Base-by-base conservation (phyloP, 2,329 filamentous ascomycete species). In the Colletotrichum somersetense region DNA sequence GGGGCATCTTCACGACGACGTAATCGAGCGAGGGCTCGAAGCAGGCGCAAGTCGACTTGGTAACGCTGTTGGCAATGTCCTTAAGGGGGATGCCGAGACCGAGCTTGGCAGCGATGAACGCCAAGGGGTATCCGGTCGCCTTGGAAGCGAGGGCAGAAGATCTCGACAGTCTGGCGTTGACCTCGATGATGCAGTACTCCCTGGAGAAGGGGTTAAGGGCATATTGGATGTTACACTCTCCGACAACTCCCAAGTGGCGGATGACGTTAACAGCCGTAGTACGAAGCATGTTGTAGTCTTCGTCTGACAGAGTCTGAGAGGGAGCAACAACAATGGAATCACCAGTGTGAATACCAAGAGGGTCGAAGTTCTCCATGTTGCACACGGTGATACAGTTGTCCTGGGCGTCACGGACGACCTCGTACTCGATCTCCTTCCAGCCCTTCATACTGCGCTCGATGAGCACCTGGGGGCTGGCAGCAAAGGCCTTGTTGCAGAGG, bases 321-420 rank as follows among this genome's bases (percentile, higher is more conserved):
- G 96, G 96, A 11, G 96, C 96, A 58, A 99, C 96, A 64, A 99
- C 96, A 76, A 99, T 98, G 16, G 96, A 98, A 81, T 99, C 96
- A 81, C 96, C 96, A 3, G 96, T 99, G 80, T 98, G 96, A 74
- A 98, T 98, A 78, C 96, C 96, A 1, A 99, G 91, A 67, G 96
- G 96, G 81, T 99, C 96, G 79, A 99, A 99, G 85, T 99, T 99
- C 86, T 99, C 96, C 96, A 99, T 98, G 86, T 99, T 99, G 83
- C 96, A 99, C 74, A 99, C 96, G 8, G 96, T 99, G 81, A 99
- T 98, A 81, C 96, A 99, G 88, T 98, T 98, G 85, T 99, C 95
- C 77, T 94, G 91, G 69, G 91, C 93, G 85, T 98, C 96, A 78
- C 96, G 92, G 52, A 99, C 96, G 74, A 98, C 96, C 83, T 99